Evolutionary conservation across 768 basidiomycete species (phyloP).

Genomic region (Mycena sanguinolenta): DNA sequence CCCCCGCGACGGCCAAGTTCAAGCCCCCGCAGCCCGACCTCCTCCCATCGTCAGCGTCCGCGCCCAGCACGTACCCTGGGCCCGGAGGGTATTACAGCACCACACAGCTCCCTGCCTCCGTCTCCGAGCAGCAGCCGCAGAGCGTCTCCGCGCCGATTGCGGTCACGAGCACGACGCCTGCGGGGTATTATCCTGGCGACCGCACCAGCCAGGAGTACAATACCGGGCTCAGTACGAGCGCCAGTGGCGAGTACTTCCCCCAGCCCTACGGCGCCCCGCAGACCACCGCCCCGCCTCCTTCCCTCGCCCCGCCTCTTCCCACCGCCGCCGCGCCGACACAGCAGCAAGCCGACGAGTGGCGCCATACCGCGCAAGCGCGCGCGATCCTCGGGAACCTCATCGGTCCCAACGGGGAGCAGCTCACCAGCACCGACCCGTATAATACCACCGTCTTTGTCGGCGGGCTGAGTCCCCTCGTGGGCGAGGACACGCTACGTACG

Average conservation of each 20-base stretch:
- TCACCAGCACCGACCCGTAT: constrained; percentile 93
- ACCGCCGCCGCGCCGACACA: constrained; percentile 31
- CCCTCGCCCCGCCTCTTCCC: neutral
- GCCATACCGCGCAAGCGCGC: constrained; percentile 86
- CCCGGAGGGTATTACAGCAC: neutral
- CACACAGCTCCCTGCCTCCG: constrained; percentile 2
- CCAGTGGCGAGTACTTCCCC: constrained; percentile 47
- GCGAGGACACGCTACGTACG: constrained; percentile 91
- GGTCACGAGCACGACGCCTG: constrained; percentile 61
- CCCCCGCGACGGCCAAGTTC: constrained; percentile 90
- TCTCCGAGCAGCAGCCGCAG: constrained; percentile 26
- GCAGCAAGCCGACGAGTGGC: constrained; percentile 77
- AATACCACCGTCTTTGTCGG: constrained; percentile 98
- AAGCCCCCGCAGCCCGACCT: constrained; percentile 64
- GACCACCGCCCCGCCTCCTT: no score
- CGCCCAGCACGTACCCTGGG: neutral
- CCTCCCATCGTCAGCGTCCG: constrained; percentile 37
- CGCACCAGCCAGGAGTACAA: no score
- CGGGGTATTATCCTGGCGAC: constrained; percentile 42
- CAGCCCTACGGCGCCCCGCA: neutral
- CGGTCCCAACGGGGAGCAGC: constrained; percentile 87
- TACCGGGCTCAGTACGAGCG: constrained; percentile 52
- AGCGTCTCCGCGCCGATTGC: constrained; percentile 83
- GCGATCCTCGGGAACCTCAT: constrained; percentile 87
- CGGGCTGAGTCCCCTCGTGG: constrained; percentile 88